phyloP scores from a whole-genome alignment of 2,329 filamentous ascomycete species.

The Didymella glomerata region DNA sequence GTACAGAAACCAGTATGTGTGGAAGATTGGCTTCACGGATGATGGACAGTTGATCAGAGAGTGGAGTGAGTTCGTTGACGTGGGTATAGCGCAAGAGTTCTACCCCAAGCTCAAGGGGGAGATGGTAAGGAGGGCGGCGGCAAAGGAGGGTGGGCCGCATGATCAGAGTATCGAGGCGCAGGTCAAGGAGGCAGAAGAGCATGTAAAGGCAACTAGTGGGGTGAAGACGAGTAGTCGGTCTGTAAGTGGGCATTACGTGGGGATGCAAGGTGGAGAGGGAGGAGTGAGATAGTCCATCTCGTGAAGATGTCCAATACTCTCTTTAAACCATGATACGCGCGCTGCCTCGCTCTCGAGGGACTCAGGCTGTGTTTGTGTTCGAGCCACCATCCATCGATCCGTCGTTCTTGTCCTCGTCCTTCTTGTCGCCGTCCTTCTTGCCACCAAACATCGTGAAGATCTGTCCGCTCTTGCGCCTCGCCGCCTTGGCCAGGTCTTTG shows the following conservation, averaged over 20 bases:
- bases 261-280: background rate
- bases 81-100: conserved; percentile 41
- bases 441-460: background rate
- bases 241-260: background rate
- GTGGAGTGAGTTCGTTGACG: conserved; percentile 44
- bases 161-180: background rate
- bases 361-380: background rate
- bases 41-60: conserved; percentile 24
- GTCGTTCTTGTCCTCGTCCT: background rate
- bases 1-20: conserved; percentile 43
- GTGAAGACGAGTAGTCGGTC: too few relatives aligned
- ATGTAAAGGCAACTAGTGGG: background rate
- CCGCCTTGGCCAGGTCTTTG: background rate
- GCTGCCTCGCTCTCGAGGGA: background rate
- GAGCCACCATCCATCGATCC: background rate
- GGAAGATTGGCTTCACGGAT: conserved; percentile 36
- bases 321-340: background rate
- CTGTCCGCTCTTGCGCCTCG: background rate
- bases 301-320: background rate
- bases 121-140: conserved; percentile 18
- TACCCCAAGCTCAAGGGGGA: conserved; percentile 37
- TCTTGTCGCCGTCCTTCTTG: conserved; percentile 1
- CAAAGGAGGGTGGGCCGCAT: background rate
- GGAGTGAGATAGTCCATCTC: background rate
- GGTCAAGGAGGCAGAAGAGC: background rate